These are phyloP conservation scores for Hypoxylon sp. DNA, from an alignment of 2,329 filamentous ascomycete species.

Conservation along the genomic window DNA sequence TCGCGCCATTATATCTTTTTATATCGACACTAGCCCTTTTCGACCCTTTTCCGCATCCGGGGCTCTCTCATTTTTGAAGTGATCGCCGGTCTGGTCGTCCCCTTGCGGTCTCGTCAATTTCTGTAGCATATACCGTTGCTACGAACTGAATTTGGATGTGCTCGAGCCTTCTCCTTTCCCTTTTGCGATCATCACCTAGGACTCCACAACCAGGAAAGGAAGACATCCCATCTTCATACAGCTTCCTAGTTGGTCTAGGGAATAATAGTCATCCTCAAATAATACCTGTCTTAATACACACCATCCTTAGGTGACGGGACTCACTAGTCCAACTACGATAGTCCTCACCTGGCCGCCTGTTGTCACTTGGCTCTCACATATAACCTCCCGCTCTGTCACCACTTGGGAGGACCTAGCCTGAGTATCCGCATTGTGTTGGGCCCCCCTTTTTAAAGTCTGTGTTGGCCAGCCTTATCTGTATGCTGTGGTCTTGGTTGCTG, in stretches of 20 bases:
- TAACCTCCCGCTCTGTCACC: slow-evolving; percentile 28
- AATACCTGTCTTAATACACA: slow-evolving; percentile 48
- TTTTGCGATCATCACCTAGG: slow-evolving; percentile 45
- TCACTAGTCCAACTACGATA: slow-evolving; percentile 41
- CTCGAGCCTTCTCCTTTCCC: slow-evolving; percentile 45
- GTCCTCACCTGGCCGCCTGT: slow-evolving; percentile 34
- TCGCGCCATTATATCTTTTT: slow-evolving; percentile 37
- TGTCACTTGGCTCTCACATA: slow-evolving; percentile 41
- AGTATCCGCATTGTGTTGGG: slow-evolving; percentile 19
- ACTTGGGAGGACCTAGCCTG: slow-evolving; percentile 13
- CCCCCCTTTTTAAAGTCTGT: slow-evolving; percentile 5
- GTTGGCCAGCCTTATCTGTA: slow-evolving; percentile 14
- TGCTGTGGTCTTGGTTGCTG: slow-evolving; percentile 4
- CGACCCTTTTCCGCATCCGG: slow-evolving; percentile 19
- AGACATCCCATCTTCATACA: slow-evolving; percentile 39
- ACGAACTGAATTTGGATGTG: slow-evolving; percentile 43
- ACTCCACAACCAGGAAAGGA: slow-evolving; percentile 44
- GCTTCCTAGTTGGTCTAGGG: slow-evolving; percentile 34
- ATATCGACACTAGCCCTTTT: slow-evolving; percentile 44
- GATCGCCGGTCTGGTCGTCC: slow-evolving; percentile 44
- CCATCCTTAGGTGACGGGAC: slow-evolving; percentile 28
- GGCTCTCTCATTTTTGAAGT: slow-evolving; percentile 37
- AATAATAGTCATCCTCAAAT: slow-evolving; percentile 45
- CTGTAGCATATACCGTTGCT: slow-evolving; percentile 44
- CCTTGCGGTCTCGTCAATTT: slow-evolving; percentile 50